phyloP scores from a whole-genome alignment of 2,329 filamentous ascomycete genomes.

The Dendrostoma leiphaemia region DNA sequence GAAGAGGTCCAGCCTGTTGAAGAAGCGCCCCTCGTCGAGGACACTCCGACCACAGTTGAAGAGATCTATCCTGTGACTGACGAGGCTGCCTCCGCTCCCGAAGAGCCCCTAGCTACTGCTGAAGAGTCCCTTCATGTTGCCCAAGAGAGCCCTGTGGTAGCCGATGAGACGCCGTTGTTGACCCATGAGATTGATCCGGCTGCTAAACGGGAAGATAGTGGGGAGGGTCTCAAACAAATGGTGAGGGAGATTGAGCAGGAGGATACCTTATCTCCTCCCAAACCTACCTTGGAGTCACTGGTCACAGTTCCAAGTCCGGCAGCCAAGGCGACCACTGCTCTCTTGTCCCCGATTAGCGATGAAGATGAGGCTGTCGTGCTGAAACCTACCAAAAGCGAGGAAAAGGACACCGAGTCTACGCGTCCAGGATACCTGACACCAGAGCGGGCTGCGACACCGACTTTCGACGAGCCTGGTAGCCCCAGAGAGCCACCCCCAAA shows the following conservation, averaged over 20 bases:
- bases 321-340: constrained; percentile 20
- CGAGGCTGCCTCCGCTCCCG: background rate
- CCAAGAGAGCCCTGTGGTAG: background rate
- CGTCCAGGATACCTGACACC: constrained; percentile 9
- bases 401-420: constrained; percentile 5
- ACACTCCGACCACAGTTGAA: background rate
- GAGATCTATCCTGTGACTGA: background rate
- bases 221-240: background rate
- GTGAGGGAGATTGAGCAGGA: constrained; percentile 22
- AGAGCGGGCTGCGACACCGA: constrained; percentile 2
- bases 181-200: background rate
- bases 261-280: constrained; percentile 29
- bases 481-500: constrained; percentile 11
- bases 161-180: background rate
- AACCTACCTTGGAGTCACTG: constrained; percentile 16
- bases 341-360: constrained; percentile 29
- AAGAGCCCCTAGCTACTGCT: too few species aligned
- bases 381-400: constrained; percentile 22
- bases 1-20: background rate
- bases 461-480: constrained; percentile 2
- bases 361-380: constrained; percentile 41
- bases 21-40: too few species aligned
- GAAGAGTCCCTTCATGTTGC: too few species aligned
- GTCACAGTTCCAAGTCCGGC: constrained; percentile 16
- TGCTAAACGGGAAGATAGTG: background rate